Percentiles rank a stretch among this genome's conserved stretches.
Conservation (phyloP, 345 rosid genomes). For the Linum usitatissimum region DNA sequence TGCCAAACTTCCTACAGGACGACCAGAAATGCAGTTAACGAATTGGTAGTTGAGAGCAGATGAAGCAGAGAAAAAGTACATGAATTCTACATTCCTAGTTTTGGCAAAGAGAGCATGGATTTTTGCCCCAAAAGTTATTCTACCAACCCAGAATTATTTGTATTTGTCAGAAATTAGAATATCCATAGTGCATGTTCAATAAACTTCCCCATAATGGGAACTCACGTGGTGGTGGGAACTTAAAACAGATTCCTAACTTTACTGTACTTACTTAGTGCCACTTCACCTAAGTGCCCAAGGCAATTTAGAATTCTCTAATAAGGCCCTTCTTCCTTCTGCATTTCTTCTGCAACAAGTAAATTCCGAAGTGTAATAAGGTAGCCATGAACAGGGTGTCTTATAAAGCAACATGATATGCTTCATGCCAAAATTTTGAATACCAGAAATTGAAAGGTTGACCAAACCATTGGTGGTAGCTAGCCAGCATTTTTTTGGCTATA, state of each 20-base stretch:
- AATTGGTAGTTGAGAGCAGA: too few species aligned
- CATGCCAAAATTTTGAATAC: not conserved
- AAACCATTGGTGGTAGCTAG: constrained; percentile 5
- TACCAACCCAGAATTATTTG: not conserved
- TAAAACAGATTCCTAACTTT: constrained; percentile 8
- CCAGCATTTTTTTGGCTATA: constrained; percentile 21
- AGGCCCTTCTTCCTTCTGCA: constrained; percentile 1
- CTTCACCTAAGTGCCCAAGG: constrained; percentile 24
- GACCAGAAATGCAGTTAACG: too few species aligned
- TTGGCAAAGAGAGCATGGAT: not conserved
- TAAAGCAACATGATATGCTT: constrained; percentile 15
- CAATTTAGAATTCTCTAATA: not conserved
- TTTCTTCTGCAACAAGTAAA: constrained; percentile 7
- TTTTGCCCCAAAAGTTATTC: not conserved
- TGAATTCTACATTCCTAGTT: not conserved
- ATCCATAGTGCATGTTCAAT: not conserved
- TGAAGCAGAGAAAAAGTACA: too few species aligned
- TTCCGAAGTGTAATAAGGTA: constrained; percentile 14
- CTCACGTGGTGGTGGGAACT: constrained; percentile 10
- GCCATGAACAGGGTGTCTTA: constrained; percentile 5
- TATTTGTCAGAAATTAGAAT: not conserved
- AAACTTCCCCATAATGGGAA: constrained; percentile 2
- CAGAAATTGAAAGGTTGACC: constrained; percentile 17
- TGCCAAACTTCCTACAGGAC: too few species aligned
- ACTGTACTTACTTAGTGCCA: constrained; percentile 20